phyloP scores from a whole-genome alignment of 805 yeast species.

The Huiozyma naganishii region DNA sequence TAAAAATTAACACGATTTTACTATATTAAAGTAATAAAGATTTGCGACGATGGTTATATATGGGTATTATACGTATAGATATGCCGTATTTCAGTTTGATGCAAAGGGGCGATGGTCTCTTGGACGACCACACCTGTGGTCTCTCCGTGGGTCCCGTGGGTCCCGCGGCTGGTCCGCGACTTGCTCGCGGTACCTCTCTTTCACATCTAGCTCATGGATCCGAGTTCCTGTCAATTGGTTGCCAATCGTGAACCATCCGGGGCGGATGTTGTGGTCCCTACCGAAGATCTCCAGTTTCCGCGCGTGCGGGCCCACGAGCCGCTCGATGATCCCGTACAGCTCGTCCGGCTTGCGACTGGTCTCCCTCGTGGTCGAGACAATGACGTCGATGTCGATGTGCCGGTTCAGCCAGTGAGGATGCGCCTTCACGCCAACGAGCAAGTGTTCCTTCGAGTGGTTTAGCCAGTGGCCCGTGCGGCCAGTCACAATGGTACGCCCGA shows the following conservation, averaged over 20 bases:
- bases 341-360: constrained; percentile 90
- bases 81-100: too few relatives aligned
- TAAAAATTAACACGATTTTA: constrained; percentile 6
- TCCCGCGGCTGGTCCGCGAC: too few relatives aligned
- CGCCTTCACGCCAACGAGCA: constrained; percentile 79
- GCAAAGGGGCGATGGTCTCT: too few relatives aligned
- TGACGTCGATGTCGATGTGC: constrained; percentile 59
- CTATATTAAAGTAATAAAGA: too few relatives aligned
- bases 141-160: neutral
- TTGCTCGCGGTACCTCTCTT: constrained; percentile 25
- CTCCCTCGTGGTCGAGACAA: constrained; percentile 78
- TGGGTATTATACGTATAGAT: too few relatives aligned
- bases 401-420: constrained; percentile 59
- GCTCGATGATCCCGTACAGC: constrained; percentile 71
- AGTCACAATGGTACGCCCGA: constrained; percentile 81
- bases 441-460: constrained; percentile 88
- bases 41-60: too few relatives aligned
- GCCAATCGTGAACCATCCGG: constrained; percentile 88
- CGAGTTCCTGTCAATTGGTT: constrained; percentile 57
- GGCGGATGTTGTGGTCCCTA: constrained; percentile 70
- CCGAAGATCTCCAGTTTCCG: constrained; percentile 86
- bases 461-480: constrained; percentile 97
- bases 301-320: constrained; percentile 67
- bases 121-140: neutral
- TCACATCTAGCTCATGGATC: constrained; percentile 49